Conservation (phyloP, 208 protist species). For the Leishmania major region DNA sequence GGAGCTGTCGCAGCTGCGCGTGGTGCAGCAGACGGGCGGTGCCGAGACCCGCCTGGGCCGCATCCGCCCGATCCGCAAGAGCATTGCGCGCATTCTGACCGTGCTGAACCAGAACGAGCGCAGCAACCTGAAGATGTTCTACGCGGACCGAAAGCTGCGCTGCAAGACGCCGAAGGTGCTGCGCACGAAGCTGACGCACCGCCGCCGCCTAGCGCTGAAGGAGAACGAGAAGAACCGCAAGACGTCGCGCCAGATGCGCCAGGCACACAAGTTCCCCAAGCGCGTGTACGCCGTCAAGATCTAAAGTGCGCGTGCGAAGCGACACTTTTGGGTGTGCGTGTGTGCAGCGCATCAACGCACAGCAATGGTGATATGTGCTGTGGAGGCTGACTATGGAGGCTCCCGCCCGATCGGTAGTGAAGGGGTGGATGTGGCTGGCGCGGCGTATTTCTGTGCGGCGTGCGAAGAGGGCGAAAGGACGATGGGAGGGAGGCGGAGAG, state of each 20-base stretch:
- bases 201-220: constrained; percentile 87
- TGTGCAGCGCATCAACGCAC: neutral
- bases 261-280: constrained; percentile 82
- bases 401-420: neutral
- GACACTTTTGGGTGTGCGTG: neutral
- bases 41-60: constrained; percentile 93
- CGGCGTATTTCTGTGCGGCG: neutral
- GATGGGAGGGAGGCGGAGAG: neutral
- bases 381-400: neutral
- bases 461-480: neutral
- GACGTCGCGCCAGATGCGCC: constrained; percentile 79
- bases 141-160: constrained; percentile 92
- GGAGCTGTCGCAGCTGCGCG: constrained; percentile 96
- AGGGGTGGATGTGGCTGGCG: neutral
- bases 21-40: constrained; percentile 95
- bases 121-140: constrained; percentile 93
- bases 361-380: neutral
- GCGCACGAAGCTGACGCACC: constrained; percentile 86
- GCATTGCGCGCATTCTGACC: constrained; percentile 97
- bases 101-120: constrained; percentile 97
- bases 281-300: constrained; percentile 91
- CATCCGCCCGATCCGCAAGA: constrained; percentile 97
- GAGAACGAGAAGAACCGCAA: constrained; percentile 90
- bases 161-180: constrained; percentile 80
- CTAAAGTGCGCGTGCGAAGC: constrained; percentile 28